Evolutionary conservation across 2,329 filamentous ascomycete species (phyloP).

Genomic region (Tolypocladium guangdongense): DNA sequence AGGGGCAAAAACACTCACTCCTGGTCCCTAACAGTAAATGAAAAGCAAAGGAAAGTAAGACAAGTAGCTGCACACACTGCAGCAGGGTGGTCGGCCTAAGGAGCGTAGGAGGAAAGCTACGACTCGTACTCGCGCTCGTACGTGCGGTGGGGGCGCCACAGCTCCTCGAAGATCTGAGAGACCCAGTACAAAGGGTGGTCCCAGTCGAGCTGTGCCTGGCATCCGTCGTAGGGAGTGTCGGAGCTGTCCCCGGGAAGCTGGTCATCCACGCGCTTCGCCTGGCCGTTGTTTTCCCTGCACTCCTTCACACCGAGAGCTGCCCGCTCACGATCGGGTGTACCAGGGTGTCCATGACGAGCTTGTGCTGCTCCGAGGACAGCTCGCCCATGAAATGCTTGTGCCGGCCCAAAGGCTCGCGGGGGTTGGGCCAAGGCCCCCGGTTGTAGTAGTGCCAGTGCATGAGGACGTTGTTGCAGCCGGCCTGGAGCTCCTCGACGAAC

Average conservation of each 20-base stretch:
- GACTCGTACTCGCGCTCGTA: conserved; percentile 14
- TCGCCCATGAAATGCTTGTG: conserved; percentile 15
- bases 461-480: conserved; percentile 34
- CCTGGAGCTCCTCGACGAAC: conserved; percentile 33
- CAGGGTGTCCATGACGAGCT: conserved; percentile 20
- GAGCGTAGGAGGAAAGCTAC: background rate
- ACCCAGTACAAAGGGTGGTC: conserved; percentile 34
- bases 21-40: too few species aligned
- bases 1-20: too few species aligned
- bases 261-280: background rate
- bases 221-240: conserved; percentile 10
- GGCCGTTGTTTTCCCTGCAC: conserved; percentile 13
- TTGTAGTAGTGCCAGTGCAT: conserved; percentile 41
- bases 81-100: too few species aligned
- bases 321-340: conserved; percentile 9
- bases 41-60: too few species aligned
- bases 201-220: conserved; percentile 17
- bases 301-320: conserved; percentile 14
- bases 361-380: conserved; percentile 20
- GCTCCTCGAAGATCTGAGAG: conserved; percentile 32
- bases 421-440: conserved; percentile 15
- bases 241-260: background rate
- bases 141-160: conserved; percentile 25
- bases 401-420: conserved; percentile 15
- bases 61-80: too few species aligned